Percentiles rank a stretch among this genome's conserved stretches.
Evolutionary conservation across 306 rosid species (phyloP).

Genomic region (Cercis canadensis): DNA sequence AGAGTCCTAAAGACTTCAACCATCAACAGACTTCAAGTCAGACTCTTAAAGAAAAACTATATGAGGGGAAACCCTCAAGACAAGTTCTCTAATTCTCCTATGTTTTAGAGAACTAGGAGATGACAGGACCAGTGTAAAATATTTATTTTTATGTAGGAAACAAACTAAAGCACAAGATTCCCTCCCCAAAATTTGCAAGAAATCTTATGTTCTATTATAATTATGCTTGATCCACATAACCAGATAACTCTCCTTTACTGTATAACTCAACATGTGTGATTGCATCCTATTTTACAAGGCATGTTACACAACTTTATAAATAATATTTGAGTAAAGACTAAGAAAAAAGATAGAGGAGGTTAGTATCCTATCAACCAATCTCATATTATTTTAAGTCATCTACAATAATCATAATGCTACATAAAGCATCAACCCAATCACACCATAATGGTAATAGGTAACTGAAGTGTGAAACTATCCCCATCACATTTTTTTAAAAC

Average conservation of each 20-base stretch:
- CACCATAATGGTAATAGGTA: background rate
- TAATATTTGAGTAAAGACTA: background rate
- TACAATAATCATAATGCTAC: background rate
- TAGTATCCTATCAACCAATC: background rate
- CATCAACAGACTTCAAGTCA: background rate
- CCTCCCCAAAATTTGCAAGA: too few relatives aligned
- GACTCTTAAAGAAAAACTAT: background rate
- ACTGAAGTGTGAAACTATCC: too few relatives aligned
- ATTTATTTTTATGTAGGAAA: background rate
- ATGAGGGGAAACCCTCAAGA: background rate
- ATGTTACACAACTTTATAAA: background rate
- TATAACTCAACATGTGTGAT: background rate
- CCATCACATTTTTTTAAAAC: too few relatives aligned
- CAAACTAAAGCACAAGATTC: background rate
- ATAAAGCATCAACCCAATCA: background rate
- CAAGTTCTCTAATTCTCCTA: background rate
- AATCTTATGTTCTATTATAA: too few relatives aligned
- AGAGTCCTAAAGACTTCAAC: too few relatives aligned
- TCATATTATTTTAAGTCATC: background rate
- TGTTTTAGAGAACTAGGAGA: too few relatives aligned
- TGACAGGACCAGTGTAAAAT: too few relatives aligned
- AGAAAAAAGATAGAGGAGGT: background rate
- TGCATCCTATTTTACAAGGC: too few relatives aligned
- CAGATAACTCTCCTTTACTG: background rate
- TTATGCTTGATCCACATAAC: too few relatives aligned